Percentiles rank a stretch among this genome's conserved stretches.
Evolutionary conservation across 78 protist genomes (phyloP).

Genomic region (Monocercomonoides exilis): DNA sequence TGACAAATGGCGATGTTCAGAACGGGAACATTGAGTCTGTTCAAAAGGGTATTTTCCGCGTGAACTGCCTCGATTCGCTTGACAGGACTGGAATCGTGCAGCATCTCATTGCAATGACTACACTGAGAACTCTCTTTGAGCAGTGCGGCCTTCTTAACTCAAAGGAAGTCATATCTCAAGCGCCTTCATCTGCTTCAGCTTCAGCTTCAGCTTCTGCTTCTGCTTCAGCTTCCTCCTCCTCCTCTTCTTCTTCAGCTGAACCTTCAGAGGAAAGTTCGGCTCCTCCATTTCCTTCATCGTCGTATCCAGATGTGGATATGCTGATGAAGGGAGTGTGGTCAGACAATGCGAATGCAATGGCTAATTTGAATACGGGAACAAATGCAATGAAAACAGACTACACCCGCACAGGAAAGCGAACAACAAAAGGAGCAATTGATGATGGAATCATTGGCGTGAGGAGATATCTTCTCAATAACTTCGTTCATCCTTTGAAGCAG

Average conservation of each 20-base stretch:
- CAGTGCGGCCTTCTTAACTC: not conserved
- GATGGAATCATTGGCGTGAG: not conserved
- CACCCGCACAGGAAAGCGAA: conserved; percentile 1
- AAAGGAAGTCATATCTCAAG: too few species aligned
- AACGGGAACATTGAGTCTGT: not conserved
- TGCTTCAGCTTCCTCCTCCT: too few species aligned
- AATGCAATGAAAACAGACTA: not conserved
- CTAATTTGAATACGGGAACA: not conserved
- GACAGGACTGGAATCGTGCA: not conserved
- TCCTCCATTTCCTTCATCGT: not conserved
- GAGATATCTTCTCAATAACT: not conserved
- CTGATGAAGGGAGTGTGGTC: not conserved
- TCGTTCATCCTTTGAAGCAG: not conserved
- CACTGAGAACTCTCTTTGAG: not conserved
- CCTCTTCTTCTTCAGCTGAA: too few species aligned
- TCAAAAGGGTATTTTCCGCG: not conserved
- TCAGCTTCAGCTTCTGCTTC: too few species aligned
- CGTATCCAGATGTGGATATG: not conserved
- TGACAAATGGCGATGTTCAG: too few species aligned
- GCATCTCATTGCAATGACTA: not conserved
- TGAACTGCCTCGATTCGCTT: not conserved
- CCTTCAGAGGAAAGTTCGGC: not conserved
- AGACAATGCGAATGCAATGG: not conserved
- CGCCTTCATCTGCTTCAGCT: too few species aligned
- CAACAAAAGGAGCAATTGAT: not conserved